Evolutionary conservation across 2,329 filamentous ascomycete genomes (phyloP), one percentile per base, ranked within the genome.

Genomic region (Apiospora saccharicola): DNA sequence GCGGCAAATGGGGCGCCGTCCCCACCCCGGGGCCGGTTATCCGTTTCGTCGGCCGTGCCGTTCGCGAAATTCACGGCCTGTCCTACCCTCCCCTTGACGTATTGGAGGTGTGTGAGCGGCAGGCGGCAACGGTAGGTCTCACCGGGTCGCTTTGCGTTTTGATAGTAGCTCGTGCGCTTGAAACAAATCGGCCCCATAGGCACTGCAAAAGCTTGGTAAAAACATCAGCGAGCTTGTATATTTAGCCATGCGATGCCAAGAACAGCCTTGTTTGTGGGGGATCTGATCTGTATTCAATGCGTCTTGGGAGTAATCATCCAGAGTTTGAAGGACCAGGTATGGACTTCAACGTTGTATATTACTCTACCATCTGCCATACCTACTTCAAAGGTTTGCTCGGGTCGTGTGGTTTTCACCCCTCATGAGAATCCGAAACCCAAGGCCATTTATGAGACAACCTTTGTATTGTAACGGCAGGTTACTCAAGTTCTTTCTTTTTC

Each of bases 21-120:
- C 19, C 57, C 57, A 64, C 57, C 34, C 57, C 57, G 57, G 57
- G 34, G 57, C 57, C 57, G 57, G 34, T 64, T 64, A 64, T 41
- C 57, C 57, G 57, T 10, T 41, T 5, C 57, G 37, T 64, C 57
- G 57, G 57, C 57, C 57, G 57, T 64, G 34, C 57, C 57, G 57
- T 64, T 41, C 19, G 24, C 34, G 19, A 64, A 12, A 22, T 41
- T 22, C 22, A 64, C 57, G 57, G 57, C 8, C 34, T 64, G 34
- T 16, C 57, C 57, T 34, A 34, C 57, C 57, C 57, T 34, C 34
- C 10, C 30, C 34, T 61, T 22, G 30, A 61, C 53, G 30, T 37
- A 37, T 61, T 61, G 53, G 26, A 30, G 51, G 53, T 22, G 19
- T 19, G 26, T 30, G 6, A 3, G 49, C n/a, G 49, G 49, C 13